A percentile compares a stretch with the other conserved stretches of the same genome.
phyloP scores from a whole-genome alignment of 164 flowering plant species.

The Aristolochia californica region DNA sequence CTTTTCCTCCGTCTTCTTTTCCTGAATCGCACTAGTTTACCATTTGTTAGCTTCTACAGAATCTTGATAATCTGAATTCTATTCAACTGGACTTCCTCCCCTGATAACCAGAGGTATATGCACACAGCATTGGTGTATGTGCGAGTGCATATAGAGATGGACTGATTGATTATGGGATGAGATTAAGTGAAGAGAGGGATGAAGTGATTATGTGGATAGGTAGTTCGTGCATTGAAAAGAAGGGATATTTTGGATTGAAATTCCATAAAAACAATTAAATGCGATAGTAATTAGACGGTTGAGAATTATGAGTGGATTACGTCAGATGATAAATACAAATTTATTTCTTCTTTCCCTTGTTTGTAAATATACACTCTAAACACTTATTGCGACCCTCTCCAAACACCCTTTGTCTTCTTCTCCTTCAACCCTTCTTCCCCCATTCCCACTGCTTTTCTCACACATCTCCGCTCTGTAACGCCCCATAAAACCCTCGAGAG shows the following conservation, averaged over 20 bases:
- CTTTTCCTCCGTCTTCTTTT: neutral
- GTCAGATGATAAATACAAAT: slow-evolving; percentile 72
- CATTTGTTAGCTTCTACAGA: neutral
- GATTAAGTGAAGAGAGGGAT: neutral
- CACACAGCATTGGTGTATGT: too few species aligned
- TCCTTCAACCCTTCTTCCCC: too few species aligned
- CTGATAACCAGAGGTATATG: too few species aligned
- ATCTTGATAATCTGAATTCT: too few species aligned
- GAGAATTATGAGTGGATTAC: slow-evolving; percentile 59
- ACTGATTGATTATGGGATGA: slow-evolving; percentile 1
- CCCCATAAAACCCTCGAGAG: too few species aligned
- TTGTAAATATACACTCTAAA: neutral
- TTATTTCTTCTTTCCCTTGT: slow-evolving; percentile 21
- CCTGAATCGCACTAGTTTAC: neutral
- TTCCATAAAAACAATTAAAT: slow-evolving; percentile 55
- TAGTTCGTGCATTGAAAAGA: slow-evolving; percentile 48
- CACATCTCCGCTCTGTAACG: too few species aligned
- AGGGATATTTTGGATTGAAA: slow-evolving; percentile 19
- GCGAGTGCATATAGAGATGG: neutral
- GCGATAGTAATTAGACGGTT: slow-evolving; percentile 77
- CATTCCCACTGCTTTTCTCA: neutral
- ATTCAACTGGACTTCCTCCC: too few species aligned
- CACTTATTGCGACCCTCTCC: neutral
- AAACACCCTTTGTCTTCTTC: neutral
- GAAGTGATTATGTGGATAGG: slow-evolving; percentile 14